Evolutionary conservation across 768 basidiomycete species (phyloP).

Genomic region (Brasilioporus rufonigricans): DNA sequence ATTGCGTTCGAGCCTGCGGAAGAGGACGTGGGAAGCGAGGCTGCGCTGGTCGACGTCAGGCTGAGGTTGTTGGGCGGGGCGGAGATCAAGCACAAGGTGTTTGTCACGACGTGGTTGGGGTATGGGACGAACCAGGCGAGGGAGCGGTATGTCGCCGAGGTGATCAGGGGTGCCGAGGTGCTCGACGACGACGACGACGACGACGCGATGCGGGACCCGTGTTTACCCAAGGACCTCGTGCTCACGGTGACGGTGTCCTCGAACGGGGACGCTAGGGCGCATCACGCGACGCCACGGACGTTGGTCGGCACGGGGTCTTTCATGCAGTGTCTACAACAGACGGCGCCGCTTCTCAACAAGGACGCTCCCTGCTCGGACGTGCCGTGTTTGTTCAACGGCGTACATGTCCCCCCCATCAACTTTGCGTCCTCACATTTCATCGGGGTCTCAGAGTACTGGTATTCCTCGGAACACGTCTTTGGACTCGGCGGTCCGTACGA

Average conservation of each 20-base stretch:
- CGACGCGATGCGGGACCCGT: constrained; percentile 73
- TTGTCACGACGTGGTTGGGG: constrained; percentile 98
- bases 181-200: no score
- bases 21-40: constrained; percentile 50
- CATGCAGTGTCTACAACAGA: constrained; percentile 71
- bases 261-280: constrained; percentile 36
- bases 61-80: constrained; percentile 79
- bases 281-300: constrained; percentile 52
- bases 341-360: constrained; percentile 81
- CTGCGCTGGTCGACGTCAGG: constrained; percentile 70
- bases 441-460: constrained; percentile 99
- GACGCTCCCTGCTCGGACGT: constrained; percentile 74
- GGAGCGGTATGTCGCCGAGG: constrained; percentile 81
- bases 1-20: constrained; percentile 92
- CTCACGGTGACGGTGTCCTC: constrained; percentile 58
- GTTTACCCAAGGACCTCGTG: constrained; percentile 75
- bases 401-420: constrained; percentile 92
- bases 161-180: constrained; percentile 49
- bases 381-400: constrained; percentile 92
- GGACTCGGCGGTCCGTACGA: constrained; percentile 94
- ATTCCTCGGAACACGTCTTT: constrained; percentile 96
- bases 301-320: constrained; percentile 90
- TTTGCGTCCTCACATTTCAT: constrained; percentile 93
- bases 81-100: constrained; percentile 88
- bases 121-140: constrained; percentile 98